Conservation (phyloP, 2,329 filamentous ascomycete genomes). For the Hypoxylon sp. region DNA sequence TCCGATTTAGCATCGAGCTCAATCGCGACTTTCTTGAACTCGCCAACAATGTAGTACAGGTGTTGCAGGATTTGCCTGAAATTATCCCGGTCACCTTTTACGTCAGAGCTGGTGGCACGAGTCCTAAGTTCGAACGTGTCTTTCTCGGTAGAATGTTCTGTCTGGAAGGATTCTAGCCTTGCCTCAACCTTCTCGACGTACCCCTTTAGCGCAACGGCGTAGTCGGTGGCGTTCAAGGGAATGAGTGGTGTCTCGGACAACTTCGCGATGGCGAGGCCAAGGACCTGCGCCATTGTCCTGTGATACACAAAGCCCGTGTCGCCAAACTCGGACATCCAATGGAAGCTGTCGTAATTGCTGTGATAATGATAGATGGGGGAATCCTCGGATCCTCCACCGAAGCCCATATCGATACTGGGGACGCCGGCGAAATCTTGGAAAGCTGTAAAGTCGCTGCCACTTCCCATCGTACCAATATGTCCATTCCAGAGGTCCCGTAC, state of each 20-base stretch:
- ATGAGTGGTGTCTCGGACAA: constrained; percentile 74
- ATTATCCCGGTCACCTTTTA: constrained; percentile 56
- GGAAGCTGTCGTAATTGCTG: constrained; percentile 90
- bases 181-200: constrained; percentile 68
- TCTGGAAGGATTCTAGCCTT: constrained; percentile 58
- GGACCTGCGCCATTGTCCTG: constrained; percentile 74
- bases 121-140: constrained; percentile 53
- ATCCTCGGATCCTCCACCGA: constrained; percentile 60
- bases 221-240: constrained; percentile 74
- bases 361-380: constrained; percentile 84
- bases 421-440: constrained; percentile 81
- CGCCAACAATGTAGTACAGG: constrained; percentile 56
- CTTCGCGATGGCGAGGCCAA: constrained; percentile 72
- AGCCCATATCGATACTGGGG: constrained; percentile 75
- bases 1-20: constrained; percentile 64
- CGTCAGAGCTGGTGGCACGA: constrained; percentile 39
- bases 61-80: constrained; percentile 59
- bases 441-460: constrained; percentile 80
- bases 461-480: constrained; percentile 75
- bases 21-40: constrained; percentile 57
- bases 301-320: constrained; percentile 79
- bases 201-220: constrained; percentile 68
- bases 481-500: constrained; percentile 77
- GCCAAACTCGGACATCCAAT: constrained; percentile 88
- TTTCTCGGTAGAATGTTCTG: constrained; percentile 49